These are phyloP conservation scores for Cryptosporidium muris DNA, from an alignment of 169 alveolate species.

Conservation along the genomic window DNA sequence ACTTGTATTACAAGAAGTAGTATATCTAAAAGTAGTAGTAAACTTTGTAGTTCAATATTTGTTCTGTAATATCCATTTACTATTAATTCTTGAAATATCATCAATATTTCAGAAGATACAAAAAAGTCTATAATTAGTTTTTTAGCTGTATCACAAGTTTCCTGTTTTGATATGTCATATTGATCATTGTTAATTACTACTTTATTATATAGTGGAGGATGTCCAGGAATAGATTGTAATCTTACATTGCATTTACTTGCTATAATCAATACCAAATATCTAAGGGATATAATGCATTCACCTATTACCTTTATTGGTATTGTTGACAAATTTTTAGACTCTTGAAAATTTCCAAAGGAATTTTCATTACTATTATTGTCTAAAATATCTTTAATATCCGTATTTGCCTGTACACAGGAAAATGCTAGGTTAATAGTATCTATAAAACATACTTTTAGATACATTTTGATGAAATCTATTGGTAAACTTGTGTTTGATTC, in stretches of 20 bases:
- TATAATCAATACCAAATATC: slow-evolving; percentile 53
- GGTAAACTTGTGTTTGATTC: slow-evolving; percentile 33
- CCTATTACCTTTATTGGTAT: not conserved
- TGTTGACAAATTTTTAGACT: not conserved
- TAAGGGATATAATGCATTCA: slow-evolving; percentile 56
- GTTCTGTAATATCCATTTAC: slow-evolving; percentile 25
- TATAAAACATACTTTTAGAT: slow-evolving; percentile 22
- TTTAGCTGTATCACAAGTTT: not conserved
- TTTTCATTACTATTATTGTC: not conserved
- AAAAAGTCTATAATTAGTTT: not conserved
- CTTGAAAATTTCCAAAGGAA: not conserved
- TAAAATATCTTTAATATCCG: not conserved
- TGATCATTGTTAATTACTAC: not conserved
- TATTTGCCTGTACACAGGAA: not conserved
- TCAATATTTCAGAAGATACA: not conserved
- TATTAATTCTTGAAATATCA: slow-evolving; percentile 31
- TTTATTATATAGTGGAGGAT: slow-evolving; percentile 25
- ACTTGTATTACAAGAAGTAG: slow-evolving; percentile 31
- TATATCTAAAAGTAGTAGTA: slow-evolving; percentile 39
- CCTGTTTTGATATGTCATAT: not conserved
- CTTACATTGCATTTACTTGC: not conserved
- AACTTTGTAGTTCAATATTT: slow-evolving; percentile 16
- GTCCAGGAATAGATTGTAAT: slow-evolving; percentile 34
- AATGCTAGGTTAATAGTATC: slow-evolving; percentile 7
- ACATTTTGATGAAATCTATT: slow-evolving; percentile 24